phyloP scores from a whole-genome alignment of 768 basidiomycete genomes.

The Sporobolomyces pararoseus region DNA sequence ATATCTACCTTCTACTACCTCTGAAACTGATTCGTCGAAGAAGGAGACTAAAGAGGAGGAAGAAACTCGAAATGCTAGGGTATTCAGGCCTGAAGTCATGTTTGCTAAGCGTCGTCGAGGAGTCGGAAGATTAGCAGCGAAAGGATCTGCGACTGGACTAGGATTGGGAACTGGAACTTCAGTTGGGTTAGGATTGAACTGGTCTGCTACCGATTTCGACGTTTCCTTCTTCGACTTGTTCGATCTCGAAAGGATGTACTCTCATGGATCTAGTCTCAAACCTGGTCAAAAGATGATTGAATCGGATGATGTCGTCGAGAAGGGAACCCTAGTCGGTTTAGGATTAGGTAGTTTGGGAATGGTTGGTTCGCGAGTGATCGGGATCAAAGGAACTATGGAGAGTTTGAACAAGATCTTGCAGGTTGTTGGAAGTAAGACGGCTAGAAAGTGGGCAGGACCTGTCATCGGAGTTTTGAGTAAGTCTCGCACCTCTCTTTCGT shows the following conservation, averaged over 20 bases:
- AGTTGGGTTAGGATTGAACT: constrained; percentile 53
- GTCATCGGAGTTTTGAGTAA: constrained; percentile 65
- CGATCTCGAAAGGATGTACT: constrained; percentile 49
- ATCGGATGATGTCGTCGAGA: constrained; percentile 52
- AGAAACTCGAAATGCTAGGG: constrained; percentile 60
- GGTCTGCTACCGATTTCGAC: constrained; percentile 42
- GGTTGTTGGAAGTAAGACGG: constrained; percentile 65
- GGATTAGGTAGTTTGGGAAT: constrained; percentile 49
- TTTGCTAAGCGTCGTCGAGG: constrained; percentile 61
- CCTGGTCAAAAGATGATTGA: constrained; percentile 44
- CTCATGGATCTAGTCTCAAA: constrained; percentile 38
- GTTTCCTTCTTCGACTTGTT: constrained; percentile 63
- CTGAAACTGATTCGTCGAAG: not conserved
- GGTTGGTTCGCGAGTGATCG: constrained; percentile 66
- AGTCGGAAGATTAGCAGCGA: constrained; percentile 62
- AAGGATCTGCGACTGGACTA: constrained; percentile 72
- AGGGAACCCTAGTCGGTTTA: constrained; percentile 52
- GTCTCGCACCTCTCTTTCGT: not conserved
- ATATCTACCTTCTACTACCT: constrained; percentile 55
- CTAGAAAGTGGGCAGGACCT: constrained; percentile 83
- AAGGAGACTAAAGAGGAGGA: not conserved
- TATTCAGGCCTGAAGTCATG: constrained; percentile 98
- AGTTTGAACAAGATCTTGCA: constrained; percentile 71
- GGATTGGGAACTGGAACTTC: constrained; percentile 67
- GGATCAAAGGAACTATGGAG: constrained; percentile 84